Evolutionary conservation across 2,329 filamentous ascomycete species (phyloP), one percentile per base, ranked within the genome.

Genomic region (Fusarium brevicatenulatum): DNA sequence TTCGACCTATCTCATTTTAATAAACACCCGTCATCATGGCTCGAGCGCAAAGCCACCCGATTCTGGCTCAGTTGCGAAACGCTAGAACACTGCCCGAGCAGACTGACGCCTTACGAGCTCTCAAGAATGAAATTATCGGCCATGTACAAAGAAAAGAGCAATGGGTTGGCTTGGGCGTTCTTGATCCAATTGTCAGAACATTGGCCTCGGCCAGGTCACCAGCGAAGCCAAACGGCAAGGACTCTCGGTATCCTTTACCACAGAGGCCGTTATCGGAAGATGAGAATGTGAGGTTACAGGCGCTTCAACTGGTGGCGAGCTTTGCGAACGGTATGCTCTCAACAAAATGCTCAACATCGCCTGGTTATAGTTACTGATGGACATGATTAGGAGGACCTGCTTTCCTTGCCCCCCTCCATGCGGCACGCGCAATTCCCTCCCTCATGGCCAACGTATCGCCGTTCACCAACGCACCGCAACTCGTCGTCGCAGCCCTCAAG

Each of bases 91-190:
- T 83, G 52, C 73, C 82, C 28, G 88, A 91, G 71, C 88, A 89
- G 76, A 84, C 89, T 44, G 84, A 86, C 32, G 89, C 91, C 55
- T 86, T 98, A 49, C 90, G 91, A 73, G 86, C 87, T 46, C 85
- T 99, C 36, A 98, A 97, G 85, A 96, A 97, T 81, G 93, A 96
- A 71, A 88, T 97, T 53, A 91, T 97, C 68, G 96, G 96, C 30
- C 94, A 98, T 81, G 88, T 92, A 39, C 91, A 95, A 81, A 91
- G 92, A 81, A 99, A 99, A 83, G 92, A 95, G 82, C 83, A 90
- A 63, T 95, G 92, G 86, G 87, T 98, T 44, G 86, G 86, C 65
- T 84, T 89, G 61, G 95, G 95, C 23, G 86, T 93, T 34, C 82
- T 96, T 52, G 87, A 89, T 59, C 87, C 88, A 39, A 84, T 87